Evolutionary conservation across 2,329 filamentous ascomycete species (phyloP), one percentile per base, ranked within the genome.

Genomic region (Leptosphaerulina australis): DNA sequence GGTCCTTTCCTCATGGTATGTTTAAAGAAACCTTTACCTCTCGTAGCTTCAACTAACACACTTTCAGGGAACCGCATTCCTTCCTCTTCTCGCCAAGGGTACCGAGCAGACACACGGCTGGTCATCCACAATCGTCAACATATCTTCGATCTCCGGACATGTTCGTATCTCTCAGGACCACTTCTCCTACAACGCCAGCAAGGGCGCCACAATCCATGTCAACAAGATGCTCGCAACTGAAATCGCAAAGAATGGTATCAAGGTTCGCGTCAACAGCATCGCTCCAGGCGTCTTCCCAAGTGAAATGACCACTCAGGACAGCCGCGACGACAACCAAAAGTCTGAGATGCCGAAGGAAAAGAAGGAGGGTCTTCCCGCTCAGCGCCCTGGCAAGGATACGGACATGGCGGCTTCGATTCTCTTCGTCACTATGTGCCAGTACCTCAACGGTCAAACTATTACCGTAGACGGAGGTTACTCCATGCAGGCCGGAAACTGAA

Each of bases 241-340:
- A 48, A 76, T 85, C 21, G 74, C 77, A n/a, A 74, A 77, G 30
- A 74, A 75, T 24, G 75, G 73, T 4, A 69, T 83, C 39, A 81
- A 83, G 66, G 78, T 85, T 41, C 70, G 82, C 11, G 75, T 85
- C 55, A 85, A 85, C 66, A 76, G 72, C 36, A 83, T 85, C 56
- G 79, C 81, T 2, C 82, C 81, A 0, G 80, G 81, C 22, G 74
- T 83, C 3, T 84, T 84, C 64, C 81, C 81, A 0, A 78, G 75
- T 11, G 80, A 84, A 67, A 83, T 84, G 79, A 84, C 81, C 2
- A 76, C 81, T 0, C 72, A 76, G 5, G 76, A 77, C 36, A 79
- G 76, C 48, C 76, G 62, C 8, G 62, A 77, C 26, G 75, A 78
- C 12, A 77, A 79, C 55, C 79, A 83, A 71, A 84, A 83, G 75